Percentiles rank a stretch among this genome's conserved stretches.
These are phyloP conservation scores for Hyaloscypha hepaticicola DNA, from an alignment of 495 filamentous ascomycete genomes.

Conservation along the genomic window DNA sequence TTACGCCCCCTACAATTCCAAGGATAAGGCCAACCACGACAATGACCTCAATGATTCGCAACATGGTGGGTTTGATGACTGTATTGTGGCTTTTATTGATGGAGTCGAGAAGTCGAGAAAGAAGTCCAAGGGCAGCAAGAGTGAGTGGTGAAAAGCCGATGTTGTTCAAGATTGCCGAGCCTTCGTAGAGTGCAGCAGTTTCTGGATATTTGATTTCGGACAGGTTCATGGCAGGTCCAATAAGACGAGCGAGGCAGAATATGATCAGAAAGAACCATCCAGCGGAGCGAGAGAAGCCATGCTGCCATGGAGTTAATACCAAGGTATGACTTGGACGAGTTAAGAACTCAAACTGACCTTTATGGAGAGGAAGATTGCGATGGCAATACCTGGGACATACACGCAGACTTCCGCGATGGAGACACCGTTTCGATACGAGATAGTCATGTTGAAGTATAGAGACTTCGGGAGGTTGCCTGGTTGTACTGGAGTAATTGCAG, in stretches of 20 bases:
- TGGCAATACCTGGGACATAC: slow-evolving; percentile 38
- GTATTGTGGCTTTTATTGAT: too few species aligned
- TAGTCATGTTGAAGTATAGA: slow-evolving; percentile 25
- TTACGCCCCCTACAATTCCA: slow-evolving; percentile 34
- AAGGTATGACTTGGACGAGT: too few species aligned
- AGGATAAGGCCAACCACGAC: slow-evolving; percentile 31
- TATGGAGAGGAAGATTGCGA: slow-evolving; percentile 37
- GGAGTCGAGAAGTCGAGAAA: slow-evolving; percentile 27
- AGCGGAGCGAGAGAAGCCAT: slow-evolving; percentile 38
- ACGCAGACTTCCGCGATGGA: slow-evolving; percentile 39
- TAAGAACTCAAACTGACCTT: too few species aligned
- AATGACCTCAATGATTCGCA: slow-evolving; percentile 27
- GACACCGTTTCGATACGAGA: slow-evolving; percentile 35
- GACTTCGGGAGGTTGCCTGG: not conserved
- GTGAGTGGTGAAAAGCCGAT: slow-evolving; percentile 32
- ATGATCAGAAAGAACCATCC: slow-evolving; percentile 42
- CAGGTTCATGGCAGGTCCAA: slow-evolving; percentile 40
- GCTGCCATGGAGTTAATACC: too few species aligned
- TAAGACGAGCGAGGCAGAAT: slow-evolving; percentile 40
- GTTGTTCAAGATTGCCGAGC: slow-evolving; percentile 26
- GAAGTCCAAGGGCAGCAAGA: slow-evolving; percentile 29
- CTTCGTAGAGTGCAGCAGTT: slow-evolving; percentile 28
- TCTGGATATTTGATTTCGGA: slow-evolving; percentile 36
- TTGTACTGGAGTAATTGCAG: not conserved
- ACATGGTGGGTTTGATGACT: too few species aligned